A percentile compares a stretch with the other conserved stretches of the same genome.
Conservation (phyloP, 805 yeast genomes). For the Cyberlindnera amylophila region DNA sequence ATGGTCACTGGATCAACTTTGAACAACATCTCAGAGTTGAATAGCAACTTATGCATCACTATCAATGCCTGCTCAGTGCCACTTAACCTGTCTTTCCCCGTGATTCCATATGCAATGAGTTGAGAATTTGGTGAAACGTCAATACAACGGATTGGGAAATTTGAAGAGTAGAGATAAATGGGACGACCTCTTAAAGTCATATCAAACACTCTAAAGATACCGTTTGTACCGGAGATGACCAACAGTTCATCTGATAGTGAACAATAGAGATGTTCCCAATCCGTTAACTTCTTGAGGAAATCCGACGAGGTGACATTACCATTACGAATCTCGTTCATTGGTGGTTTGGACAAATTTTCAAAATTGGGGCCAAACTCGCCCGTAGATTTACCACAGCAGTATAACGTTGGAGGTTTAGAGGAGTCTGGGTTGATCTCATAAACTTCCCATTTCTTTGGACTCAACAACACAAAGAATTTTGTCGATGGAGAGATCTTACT, state of each 20-base stretch:
- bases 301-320: constrained; percentile 16
- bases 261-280: constrained; percentile 62
- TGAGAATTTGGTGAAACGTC: constrained; percentile 64
- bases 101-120: constrained; percentile 74
- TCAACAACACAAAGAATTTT: constrained; percentile 59
- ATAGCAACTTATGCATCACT: constrained; percentile 44
- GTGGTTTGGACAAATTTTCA: constrained; percentile 34
- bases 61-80: constrained; percentile 76
- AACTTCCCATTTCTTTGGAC: constrained; percentile 72
- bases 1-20: constrained; percentile 61
- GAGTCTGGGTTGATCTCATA: constrained; percentile 49
- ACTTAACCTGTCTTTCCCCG: constrained; percentile 68
- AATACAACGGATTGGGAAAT: constrained; percentile 75
- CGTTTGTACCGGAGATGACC: constrained; percentile 67
- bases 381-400: constrained; percentile 63
- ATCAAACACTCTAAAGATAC: constrained; percentile 65
- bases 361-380: constrained; percentile 63
- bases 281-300: constrained; percentile 31
- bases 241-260: constrained; percentile 53
- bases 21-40: constrained; percentile 18
- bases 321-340: constrained; percentile 18
- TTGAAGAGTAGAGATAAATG: constrained; percentile 63
- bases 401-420: constrained; percentile 47
- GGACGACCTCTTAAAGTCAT: constrained; percentile 53
- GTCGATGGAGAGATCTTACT: constrained; percentile 49